These are phyloP conservation scores for Nepenthes mirabilis DNA, from an alignment of 148 eudicot species.

Conservation along the genomic window DNA sequence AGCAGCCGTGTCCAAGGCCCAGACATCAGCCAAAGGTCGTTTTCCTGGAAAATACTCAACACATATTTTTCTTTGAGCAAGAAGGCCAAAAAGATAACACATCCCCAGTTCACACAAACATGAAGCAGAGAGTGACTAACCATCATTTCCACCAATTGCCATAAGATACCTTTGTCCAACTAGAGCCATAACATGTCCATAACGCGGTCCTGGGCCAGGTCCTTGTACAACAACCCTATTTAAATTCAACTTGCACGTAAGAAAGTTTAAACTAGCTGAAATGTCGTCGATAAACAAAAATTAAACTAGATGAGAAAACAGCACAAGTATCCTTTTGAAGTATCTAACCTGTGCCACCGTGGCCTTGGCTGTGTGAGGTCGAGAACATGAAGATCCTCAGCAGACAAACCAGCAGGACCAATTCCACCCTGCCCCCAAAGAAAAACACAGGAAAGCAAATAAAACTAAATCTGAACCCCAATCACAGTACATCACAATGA, in stretches of 20 bases:
- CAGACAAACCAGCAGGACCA: conserved; percentile 98
- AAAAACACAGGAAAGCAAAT: conserved; percentile 2
- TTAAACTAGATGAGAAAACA: background rate
- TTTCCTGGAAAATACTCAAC: conserved; percentile 42
- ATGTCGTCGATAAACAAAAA: conserved; percentile 1
- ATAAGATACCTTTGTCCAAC: conserved; percentile 98
- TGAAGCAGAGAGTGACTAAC: conserved; percentile 27
- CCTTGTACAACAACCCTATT: conserved; percentile 98
- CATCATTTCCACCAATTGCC: conserved; percentile 99
- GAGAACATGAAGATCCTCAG: conserved; percentile 98
- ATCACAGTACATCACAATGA: conserved; percentile 3
- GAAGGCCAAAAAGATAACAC: background rate
- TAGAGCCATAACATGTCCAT: conserved; percentile 99
- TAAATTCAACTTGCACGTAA: conserved; percentile 10
- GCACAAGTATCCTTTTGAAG: background rate
- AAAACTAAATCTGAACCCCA: conserved; percentile 1
- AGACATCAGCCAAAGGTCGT: conserved; percentile 95
- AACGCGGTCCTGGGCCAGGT: conserved; percentile 99
- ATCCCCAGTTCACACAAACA: background rate
- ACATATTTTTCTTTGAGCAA: conserved; percentile 4
- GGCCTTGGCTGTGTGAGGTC: conserved; percentile 94
- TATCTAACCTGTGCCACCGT: conserved; percentile 93
- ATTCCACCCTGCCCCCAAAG: conserved; percentile 61
- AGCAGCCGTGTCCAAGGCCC: conserved; percentile 98
- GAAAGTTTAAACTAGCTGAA: conserved; percentile 2